Base-by-base conservation (phyloP, 495 filamentous ascomycete species). In the Penicillium pulvis region DNA sequence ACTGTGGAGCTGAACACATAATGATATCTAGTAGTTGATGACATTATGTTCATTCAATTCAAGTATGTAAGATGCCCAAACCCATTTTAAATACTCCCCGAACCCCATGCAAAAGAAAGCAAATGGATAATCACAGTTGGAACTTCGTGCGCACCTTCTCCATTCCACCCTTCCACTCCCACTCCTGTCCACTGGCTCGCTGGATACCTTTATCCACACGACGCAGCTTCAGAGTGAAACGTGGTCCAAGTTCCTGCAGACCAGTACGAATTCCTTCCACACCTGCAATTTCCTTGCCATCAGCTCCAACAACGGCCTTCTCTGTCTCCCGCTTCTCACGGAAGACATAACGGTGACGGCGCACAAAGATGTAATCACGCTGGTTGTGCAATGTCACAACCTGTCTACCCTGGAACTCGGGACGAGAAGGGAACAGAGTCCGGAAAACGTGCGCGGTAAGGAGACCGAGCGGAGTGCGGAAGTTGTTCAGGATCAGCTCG, bases 361-460 rank as follows among this genome's bases (percentile, higher is more conserved):
- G 82, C 47, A 97, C 79, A 65, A 98, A 98, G 61, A 97, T 91
- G 73, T 96, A 98, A 73, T 98, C 93, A 57, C 94, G 87, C 74
- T 97, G 93, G 63, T 96, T 97, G 70, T 97, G 93, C 46, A 97
- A 67, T 6, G 93, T 97, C 31, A 96, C 87, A 0, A 96, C 92
- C 61, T 97, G 92, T 17, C 94, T 76, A 6, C 93, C 93, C 26
- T 83, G 76, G 3, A 97, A 74, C 56, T 98, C 91, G 4, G 94
- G 92, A 53, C 85, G 83, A 3, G 87, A 79, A 1, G 93, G 93
- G 76, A 94, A 97, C 41, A 97, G 72, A 0, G 84, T 84, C 58
- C 87, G 83, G 81, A 98, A 93, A 1, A 96, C 79, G 60, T 90
- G 87, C 11, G 92, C 94, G 0, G 90, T 91, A n/a, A 96, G 79